Percentiles rank a stretch among this genome's conserved stretches.
Evolutionary conservation across 1,139 yeast genomes (phyloP).

Genomic region (Geotrichum fermentans): DNA sequence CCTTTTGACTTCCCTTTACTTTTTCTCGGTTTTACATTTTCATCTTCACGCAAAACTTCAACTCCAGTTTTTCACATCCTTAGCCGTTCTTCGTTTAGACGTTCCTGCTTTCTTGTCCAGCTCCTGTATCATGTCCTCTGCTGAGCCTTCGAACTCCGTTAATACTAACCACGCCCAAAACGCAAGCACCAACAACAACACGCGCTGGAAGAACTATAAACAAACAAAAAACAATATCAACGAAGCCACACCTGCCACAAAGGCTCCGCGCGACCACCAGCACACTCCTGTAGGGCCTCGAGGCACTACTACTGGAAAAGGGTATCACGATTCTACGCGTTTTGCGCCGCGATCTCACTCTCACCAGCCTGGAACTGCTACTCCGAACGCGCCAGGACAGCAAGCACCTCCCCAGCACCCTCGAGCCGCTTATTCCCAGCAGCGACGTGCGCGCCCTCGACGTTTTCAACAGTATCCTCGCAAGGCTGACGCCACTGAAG

Average conservation of each 20-base stretch:
- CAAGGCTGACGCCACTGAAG: background rate
- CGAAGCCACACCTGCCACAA: background rate
- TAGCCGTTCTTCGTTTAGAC: background rate
- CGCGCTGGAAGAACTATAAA: constrained; percentile 10
- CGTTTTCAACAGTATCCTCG: background rate
- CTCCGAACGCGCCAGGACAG: constrained; percentile 5
- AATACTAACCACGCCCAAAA: background rate
- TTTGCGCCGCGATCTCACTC: background rate
- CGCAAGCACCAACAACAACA: constrained; percentile 1
- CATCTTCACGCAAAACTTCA: background rate
- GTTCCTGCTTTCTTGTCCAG: background rate
- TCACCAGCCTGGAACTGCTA: background rate
- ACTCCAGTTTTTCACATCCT: background rate
- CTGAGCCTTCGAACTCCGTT: constrained; percentile 5
- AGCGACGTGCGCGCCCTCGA: background rate
- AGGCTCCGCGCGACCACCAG: constrained; percentile 1
- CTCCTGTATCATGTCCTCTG: constrained; percentile 7
- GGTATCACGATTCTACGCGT: constrained; percentile 10
- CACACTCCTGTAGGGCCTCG: constrained; percentile 10
- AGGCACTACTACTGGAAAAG: constrained; percentile 1
- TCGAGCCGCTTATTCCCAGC: constrained; percentile 5
- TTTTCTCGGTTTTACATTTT: background rate
- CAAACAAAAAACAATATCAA: background rate
- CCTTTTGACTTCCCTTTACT: background rate
- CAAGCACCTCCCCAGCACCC: constrained; percentile 9